Conservation (phyloP, 2,329 filamentous ascomycete genomes). For the Metarhizium sp. region DNA sequence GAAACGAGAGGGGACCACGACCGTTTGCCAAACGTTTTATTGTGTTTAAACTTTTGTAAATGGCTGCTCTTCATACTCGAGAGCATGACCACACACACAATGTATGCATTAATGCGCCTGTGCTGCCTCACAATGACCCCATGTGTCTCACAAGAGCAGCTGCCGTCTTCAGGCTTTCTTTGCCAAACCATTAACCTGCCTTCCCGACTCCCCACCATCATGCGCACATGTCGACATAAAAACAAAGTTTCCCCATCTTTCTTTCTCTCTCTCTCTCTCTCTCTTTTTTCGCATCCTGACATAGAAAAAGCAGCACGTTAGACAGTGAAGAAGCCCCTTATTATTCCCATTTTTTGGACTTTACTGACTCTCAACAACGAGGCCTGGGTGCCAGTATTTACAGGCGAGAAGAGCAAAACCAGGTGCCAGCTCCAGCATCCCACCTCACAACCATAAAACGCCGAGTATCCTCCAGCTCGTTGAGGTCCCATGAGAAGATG, state of each 20-base stretch:
- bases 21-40: not conserved
- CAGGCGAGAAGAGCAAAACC: not conserved
- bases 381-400: not conserved
- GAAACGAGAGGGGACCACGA: too few species aligned
- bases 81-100: not conserved
- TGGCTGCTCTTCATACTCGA: not conserved
- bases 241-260: not conserved
- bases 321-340: not conserved
- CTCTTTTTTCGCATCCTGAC: not conserved
- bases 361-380: not conserved
- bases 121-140: not conserved
- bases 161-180: not conserved
- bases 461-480: slow-evolving; percentile 16
- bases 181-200: not conserved
- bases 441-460: slow-evolving; percentile 16
- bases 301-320: not conserved
- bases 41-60: not conserved
- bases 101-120: not conserved
- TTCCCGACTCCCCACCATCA: not conserved
- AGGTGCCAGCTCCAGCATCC: slow-evolving; percentile 5
- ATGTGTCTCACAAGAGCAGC: not conserved
- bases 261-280: not conserved
- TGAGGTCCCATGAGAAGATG: slow-evolving; percentile 12
- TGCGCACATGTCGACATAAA: not conserved
- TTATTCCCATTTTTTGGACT: not conserved